phyloP scores from a whole-genome alignment of 306 rosid genomes.

The Lotus japonicus region DNA sequence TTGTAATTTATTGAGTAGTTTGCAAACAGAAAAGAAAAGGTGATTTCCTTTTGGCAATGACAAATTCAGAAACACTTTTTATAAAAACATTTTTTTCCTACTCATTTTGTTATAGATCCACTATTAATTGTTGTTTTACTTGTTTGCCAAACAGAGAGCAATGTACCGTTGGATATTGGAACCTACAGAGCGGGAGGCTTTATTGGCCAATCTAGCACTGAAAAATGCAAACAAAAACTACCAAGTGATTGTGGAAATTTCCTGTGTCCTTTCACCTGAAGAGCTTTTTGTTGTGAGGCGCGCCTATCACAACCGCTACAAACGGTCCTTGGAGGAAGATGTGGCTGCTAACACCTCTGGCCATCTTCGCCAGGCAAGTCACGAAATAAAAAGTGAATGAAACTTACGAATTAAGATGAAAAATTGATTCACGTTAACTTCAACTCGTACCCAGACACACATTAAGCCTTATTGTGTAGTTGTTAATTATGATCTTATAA shows the following conservation, averaged over 20 bases:
- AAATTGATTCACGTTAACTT: too few species aligned
- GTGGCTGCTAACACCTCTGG: slow-evolving; percentile 56
- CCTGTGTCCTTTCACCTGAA: slow-evolving; percentile 54
- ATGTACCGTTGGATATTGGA: slow-evolving; percentile 74
- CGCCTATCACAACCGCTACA: slow-evolving; percentile 66
- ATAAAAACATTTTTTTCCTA: not conserved
- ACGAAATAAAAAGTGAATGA: too few species aligned
- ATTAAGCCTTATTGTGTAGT: too few species aligned
- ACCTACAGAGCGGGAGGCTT: slow-evolving; percentile 66
- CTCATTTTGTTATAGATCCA: not conserved
- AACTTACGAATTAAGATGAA: too few species aligned
- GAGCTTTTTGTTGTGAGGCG: slow-evolving; percentile 56
- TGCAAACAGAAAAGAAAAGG: too few species aligned
- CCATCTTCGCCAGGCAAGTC: slow-evolving; percentile 60
- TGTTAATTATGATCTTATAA: not conserved
- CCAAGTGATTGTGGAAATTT: slow-evolving; percentile 54
- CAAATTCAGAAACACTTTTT: not conserved
- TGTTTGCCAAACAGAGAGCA: slow-evolving; percentile 42
- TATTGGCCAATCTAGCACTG: slow-evolving; percentile 57
- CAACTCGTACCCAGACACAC: too few species aligned
- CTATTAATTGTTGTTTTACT: not conserved
- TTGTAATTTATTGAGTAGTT: too few species aligned
- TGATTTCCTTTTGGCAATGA: too few species aligned
- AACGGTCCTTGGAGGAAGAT: slow-evolving; percentile 79
- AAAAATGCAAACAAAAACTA: slow-evolving; percentile 27